These are phyloP conservation scores for Cubamyces sp. DNA, from an alignment of 768 basidiomycete species.

Conservation along the genomic window DNA sequence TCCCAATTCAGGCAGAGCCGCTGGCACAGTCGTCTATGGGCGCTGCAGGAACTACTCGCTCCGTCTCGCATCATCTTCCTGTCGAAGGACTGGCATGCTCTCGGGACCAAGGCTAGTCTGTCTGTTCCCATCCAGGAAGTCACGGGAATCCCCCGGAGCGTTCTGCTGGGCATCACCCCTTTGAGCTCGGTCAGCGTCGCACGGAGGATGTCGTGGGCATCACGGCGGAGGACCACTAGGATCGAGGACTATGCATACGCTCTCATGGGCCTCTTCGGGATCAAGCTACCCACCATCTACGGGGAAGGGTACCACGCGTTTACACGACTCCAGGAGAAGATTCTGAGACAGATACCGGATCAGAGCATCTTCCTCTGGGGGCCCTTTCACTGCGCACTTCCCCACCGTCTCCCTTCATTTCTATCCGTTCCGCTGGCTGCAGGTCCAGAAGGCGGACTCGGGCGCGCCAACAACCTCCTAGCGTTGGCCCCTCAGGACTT, in stretches of 20 bases:
- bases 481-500: no score
- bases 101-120: conserved; percentile 19
- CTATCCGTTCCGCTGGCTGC: no score
- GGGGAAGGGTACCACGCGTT: conserved; percentile 21
- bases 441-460: no score
- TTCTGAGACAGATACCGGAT: conserved; percentile 17
- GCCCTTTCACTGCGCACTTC: no score
- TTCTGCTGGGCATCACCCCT: conserved; percentile 6
- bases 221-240: conserved; percentile 18
- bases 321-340: conserved; percentile 20
- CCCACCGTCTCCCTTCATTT: no score
- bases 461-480: no score
- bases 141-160: conserved; percentile 6
- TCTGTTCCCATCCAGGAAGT: conserved; percentile 15
- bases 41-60: conserved; percentile 21
- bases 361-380: conserved; percentile 23
- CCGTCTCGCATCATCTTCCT: conserved; percentile 12
- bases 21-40: conserved; percentile 22
- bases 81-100: conserved; percentile 9
- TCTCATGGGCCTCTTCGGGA: conserved; percentile 23
- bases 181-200: conserved; percentile 19
- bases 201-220: conserved; percentile 22
- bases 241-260: conserved; percentile 24
- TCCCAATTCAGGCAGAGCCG: conserved; percentile 19
- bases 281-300: conserved; percentile 21